These are phyloP conservation scores for Eucalyptus pauciflora DNA, from an alignment of 345 rosid genomes.

Conservation along the genomic window DNA sequence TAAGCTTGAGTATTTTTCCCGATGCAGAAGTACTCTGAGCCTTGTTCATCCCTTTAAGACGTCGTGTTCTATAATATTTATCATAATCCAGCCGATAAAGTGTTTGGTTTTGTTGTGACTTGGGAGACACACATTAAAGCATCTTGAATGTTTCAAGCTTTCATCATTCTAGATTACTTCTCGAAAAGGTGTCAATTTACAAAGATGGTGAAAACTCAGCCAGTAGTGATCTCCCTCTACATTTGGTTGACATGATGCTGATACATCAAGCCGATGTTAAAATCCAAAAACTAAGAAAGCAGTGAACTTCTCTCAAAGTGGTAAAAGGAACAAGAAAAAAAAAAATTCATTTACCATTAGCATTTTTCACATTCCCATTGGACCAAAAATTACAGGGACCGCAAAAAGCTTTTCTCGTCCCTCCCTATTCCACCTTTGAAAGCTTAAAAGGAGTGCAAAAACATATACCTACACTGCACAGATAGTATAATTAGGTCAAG, in stretches of 20 bases:
- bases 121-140: not conserved
- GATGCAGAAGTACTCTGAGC: too few relatives aligned
- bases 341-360: not conserved
- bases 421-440: not conserved
- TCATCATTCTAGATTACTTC: not conserved
- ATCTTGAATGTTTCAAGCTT: not conserved
- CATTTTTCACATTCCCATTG: not conserved
- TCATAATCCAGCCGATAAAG: not conserved
- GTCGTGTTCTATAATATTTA: not conserved
- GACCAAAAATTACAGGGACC: not conserved
- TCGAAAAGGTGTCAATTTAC: not conserved
- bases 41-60: not conserved
- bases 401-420: not conserved
- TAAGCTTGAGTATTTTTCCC: too few relatives aligned
- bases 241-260: not conserved
- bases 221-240: not conserved
- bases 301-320: too few relatives aligned
- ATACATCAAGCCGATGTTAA: not conserved
- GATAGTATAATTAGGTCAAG: not conserved
- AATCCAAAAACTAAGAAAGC: not conserved
- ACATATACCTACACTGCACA: not conserved
- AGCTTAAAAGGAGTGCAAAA: not conserved
- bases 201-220: not conserved
- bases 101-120: not conserved
- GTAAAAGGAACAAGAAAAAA: not conserved